Conservation (phyloP, 345 rosid species). For the Trapa incisa region DNA sequence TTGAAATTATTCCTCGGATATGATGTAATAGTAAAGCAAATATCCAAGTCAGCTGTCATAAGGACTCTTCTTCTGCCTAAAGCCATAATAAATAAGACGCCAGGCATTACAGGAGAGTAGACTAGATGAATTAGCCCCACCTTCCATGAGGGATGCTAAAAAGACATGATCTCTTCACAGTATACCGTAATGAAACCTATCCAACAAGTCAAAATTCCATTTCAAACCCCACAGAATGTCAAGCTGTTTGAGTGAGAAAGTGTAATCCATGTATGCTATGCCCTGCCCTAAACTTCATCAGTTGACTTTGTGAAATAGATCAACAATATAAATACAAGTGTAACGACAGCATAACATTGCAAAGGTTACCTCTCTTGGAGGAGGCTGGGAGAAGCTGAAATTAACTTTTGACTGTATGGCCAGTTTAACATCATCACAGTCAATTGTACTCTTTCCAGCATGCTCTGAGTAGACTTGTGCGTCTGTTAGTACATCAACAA, state of each 20-base stretch:
- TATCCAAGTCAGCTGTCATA: not conserved
- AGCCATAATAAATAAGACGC: not conserved
- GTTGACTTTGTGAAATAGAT: not conserved
- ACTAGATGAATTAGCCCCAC: not conserved
- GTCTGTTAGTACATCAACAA: conserved; percentile 65
- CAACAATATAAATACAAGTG: not conserved
- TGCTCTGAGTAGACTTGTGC: conserved; percentile 90
- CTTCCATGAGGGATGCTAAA: not conserved
- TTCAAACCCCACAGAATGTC: not conserved
- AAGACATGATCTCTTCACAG: not conserved
- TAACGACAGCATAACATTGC: not conserved
- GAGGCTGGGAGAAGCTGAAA: conserved; percentile 90
- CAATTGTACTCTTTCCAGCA: conserved; percentile 67
- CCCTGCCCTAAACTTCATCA: not conserved
- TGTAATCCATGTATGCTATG: not conserved
- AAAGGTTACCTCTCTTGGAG: conserved; percentile 67
- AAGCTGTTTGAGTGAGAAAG: not conserved
- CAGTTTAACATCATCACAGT: conserved; percentile 78
- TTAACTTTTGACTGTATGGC: conserved; percentile 85
- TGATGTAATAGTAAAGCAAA: not conserved
- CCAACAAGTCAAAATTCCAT: not conserved
- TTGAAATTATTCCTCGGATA: not conserved
- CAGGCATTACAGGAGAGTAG: not conserved
- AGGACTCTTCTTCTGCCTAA: not conserved
- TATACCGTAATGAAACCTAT: not conserved